Percentiles rank a stretch among this genome's conserved stretches.
These are phyloP conservation scores for Teratosphaeria zuluensis DNA, from an alignment of 2,329 filamentous ascomycete genomes.

Conservation along the genomic window DNA sequence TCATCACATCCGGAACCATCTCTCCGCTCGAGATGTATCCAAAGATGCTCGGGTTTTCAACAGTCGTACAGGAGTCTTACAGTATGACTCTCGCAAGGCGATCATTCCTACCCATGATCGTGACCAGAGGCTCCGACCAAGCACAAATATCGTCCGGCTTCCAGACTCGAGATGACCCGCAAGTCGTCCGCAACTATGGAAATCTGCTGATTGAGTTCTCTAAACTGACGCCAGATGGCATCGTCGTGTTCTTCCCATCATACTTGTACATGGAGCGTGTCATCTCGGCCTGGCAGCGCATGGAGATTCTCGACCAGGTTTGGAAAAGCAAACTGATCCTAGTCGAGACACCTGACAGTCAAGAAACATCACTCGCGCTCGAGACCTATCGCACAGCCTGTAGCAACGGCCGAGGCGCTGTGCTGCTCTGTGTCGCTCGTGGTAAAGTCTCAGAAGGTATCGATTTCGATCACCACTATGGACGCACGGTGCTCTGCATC, in stretches of 20 bases:
- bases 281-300: conserved; percentile 98
- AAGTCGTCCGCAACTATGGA: conserved; percentile 95
- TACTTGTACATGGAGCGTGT: conserved; percentile 99
- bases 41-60: conserved; percentile 90
- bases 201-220: conserved; percentile 89
- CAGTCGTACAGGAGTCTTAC: conserved; percentile 94
- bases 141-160: conserved; percentile 88
- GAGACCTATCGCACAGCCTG: conserved; percentile 97
- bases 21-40: conserved; percentile 98
- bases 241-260: conserved; percentile 98
- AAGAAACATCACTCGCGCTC: conserved; percentile 89
- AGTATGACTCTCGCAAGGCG: conserved; percentile 87
- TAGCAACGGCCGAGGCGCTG: conserved; percentile 89
- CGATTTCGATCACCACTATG: conserved; percentile 98
- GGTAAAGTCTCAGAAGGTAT: conserved; percentile 97
- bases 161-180: conserved; percentile 88
- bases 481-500: conserved; percentile 88
- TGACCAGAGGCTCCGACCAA: conserved; percentile 90
- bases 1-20: conserved; percentile 95
- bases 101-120: conserved; percentile 97
- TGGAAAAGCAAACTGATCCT: conserved; percentile 99
- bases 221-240: conserved; percentile 88
- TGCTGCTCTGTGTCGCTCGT: conserved; percentile 87
- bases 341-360: conserved; percentile 92
- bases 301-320: conserved; percentile 93